Evolutionary conservation across 2,329 filamentous ascomycete genomes (phyloP).

Genomic region (Teratosphaeria gauchensis): DNA sequence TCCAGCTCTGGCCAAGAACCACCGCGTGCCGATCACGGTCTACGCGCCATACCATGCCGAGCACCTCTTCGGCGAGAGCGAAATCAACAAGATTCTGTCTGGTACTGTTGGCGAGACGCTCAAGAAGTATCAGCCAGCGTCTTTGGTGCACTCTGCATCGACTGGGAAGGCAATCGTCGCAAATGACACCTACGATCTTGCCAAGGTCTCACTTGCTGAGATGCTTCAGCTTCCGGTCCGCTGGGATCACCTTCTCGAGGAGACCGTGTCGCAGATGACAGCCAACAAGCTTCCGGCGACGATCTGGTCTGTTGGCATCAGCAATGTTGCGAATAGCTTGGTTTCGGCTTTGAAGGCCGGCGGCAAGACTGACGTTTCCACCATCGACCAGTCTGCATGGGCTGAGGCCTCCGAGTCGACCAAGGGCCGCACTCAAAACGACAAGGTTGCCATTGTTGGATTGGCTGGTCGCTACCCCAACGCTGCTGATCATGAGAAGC

Average conservation of each 20-base stretch:
- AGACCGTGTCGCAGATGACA: constrained; percentile 39
- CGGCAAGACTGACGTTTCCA: constrained; percentile 34
- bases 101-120: constrained; percentile 31
- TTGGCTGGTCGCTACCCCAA: constrained; percentile 71
- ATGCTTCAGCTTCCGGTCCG: constrained; percentile 39
- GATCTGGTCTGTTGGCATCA: constrained; percentile 42
- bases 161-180: constrained; percentile 38
- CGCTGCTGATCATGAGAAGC: constrained; percentile 58
- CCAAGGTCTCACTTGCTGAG: constrained; percentile 34
- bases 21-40: constrained; percentile 45
- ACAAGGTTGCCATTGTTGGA: constrained; percentile 77
- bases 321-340: constrained; percentile 46
- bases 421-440: constrained; percentile 42
- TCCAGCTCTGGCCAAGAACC: constrained; percentile 39
- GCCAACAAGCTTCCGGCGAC: constrained; percentile 32
- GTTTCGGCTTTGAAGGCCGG: constrained; percentile 44
- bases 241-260: constrained; percentile 41
- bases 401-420: constrained; percentile 19
- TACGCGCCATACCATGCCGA: constrained; percentile 51
- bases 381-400: constrained; percentile 39
- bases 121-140: constrained; percentile 32
- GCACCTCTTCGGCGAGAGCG: constrained; percentile 43
- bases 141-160: constrained; percentile 38
- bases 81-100: constrained; percentile 43
- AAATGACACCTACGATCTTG: constrained; percentile 36